These are phyloP conservation scores for Pholiota conissans DNA, from an alignment of 768 basidiomycete species.

Conservation along the genomic window DNA sequence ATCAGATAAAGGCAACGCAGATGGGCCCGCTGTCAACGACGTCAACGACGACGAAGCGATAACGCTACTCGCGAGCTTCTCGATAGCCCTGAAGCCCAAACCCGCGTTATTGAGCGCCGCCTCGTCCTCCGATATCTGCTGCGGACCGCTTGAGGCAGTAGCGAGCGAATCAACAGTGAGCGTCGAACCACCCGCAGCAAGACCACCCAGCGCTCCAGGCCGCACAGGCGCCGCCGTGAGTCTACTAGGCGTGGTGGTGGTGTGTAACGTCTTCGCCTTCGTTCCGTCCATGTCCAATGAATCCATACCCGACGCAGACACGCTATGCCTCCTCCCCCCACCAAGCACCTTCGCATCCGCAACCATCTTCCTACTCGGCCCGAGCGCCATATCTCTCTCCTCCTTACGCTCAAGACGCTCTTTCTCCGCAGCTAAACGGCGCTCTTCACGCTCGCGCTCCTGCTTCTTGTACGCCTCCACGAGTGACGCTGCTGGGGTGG, in stretches of 20 bases:
- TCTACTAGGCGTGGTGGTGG: neutral
- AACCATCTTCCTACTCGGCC: neutral
- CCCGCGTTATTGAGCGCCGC: neutral
- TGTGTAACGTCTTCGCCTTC: neutral
- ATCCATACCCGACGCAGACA: neutral
- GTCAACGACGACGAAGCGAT: neutral
- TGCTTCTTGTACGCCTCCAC: slow-evolving; percentile 20
- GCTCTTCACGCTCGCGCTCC: slow-evolving; percentile 20
- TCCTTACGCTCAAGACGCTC: slow-evolving; percentile 8
- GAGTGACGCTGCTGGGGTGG: slow-evolving; percentile 17
- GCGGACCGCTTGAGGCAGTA: neutral
- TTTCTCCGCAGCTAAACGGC: slow-evolving; percentile 20
- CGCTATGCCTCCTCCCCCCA: neutral
- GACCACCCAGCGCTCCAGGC: neutral
- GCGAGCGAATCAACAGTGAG: neutral
- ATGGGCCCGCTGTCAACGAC: no score
- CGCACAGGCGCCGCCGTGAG: neutral
- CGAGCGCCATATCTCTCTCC: slow-evolving; percentile 9
- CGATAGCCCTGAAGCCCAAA: neutral
- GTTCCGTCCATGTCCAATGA: neutral
- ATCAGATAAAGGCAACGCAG: neutral
- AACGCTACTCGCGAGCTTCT: neutral
- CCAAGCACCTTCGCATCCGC: neutral
- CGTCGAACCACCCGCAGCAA: neutral
- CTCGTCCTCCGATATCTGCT: neutral